These are phyloP conservation scores for Termitomyces sp. DNA, from an alignment of 768 basidiomycete genomes.

Conservation along the genomic window DNA sequence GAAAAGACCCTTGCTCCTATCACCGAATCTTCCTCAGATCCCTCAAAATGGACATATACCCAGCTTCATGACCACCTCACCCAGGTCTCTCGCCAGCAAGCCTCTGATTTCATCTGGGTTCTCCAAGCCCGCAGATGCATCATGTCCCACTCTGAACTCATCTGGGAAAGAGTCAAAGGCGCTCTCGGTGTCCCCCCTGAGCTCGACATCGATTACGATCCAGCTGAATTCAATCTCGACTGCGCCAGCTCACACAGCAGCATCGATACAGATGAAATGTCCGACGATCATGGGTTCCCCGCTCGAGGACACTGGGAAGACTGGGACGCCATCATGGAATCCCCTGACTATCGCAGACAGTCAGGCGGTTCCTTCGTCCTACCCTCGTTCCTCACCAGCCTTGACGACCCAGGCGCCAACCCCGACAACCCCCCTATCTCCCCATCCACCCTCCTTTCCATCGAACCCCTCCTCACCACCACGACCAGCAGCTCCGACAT, in stretches of 20 bases:
- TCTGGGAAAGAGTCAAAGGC: conserved; percentile 90
- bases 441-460: conserved; percentile 25
- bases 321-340: conserved; percentile 44
- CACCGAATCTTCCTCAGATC: conserved; percentile 44
- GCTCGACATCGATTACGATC: conserved; percentile 58
- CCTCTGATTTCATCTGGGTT: conserved; percentile 72
- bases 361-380: neutral
- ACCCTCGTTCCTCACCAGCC: neutral
- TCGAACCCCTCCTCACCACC: conserved; percentile 50
- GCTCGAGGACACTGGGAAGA: conserved; percentile 39
- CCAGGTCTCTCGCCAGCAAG: conserved; percentile 54
- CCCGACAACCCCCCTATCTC: conserved; percentile 6
- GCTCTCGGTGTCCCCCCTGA: conserved; percentile 87
- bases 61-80: conserved; percentile 73
- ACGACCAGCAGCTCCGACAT: conserved; percentile 15
- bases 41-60: conserved; percentile 65
- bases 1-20: conserved; percentile 61
- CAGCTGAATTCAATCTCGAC: conserved; percentile 12
- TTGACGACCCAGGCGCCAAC: neutral
- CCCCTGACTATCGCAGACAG: conserved; percentile 27
- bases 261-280: conserved; percentile 36
- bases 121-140: conserved; percentile 72
- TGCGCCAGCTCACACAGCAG: conserved; percentile 16
- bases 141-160: conserved; percentile 72
- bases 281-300: conserved; percentile 37